Conservation (phyloP, 2,329 filamentous ascomycete genomes). For the Sarocladium kiliense region DNA sequence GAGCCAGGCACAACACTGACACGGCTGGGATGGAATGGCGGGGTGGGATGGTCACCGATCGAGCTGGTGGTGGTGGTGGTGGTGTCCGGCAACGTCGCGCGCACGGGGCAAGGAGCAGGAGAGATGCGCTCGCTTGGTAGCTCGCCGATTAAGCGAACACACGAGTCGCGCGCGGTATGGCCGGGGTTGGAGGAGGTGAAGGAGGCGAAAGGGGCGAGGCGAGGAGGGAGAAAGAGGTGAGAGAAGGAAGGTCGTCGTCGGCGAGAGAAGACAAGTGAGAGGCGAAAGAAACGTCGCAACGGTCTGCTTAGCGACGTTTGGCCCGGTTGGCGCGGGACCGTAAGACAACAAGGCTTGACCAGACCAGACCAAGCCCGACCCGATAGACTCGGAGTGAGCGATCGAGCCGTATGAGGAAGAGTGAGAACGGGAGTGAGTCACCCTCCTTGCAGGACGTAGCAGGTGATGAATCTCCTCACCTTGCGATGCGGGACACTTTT, state of each 20-base stretch:
- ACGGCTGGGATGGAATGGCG: slow-evolving; percentile 7
- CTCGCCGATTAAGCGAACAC: neutral
- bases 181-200: neutral
- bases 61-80: neutral
- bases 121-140: neutral
- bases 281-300: neutral
- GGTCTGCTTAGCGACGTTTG: neutral
- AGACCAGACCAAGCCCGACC: no score
- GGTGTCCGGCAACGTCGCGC: neutral
- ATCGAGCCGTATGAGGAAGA: neutral
- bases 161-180: neutral
- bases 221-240: neutral
- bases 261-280: neutral
- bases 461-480: neutral
- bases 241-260: neutral
- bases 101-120: neutral
- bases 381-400: neutral
- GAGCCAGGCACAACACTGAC: neutral
- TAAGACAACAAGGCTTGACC: neutral
- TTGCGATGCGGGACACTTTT: neutral
- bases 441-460: slow-evolving; percentile 1
- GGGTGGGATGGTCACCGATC: slow-evolving; percentile 6
- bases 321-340: neutral
- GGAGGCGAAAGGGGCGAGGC: neutral
- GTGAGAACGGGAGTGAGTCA: neutral